phyloP scores from a whole-genome alignment of 1,284 basidiomycete species.

The Leccinum variabile region DNA sequence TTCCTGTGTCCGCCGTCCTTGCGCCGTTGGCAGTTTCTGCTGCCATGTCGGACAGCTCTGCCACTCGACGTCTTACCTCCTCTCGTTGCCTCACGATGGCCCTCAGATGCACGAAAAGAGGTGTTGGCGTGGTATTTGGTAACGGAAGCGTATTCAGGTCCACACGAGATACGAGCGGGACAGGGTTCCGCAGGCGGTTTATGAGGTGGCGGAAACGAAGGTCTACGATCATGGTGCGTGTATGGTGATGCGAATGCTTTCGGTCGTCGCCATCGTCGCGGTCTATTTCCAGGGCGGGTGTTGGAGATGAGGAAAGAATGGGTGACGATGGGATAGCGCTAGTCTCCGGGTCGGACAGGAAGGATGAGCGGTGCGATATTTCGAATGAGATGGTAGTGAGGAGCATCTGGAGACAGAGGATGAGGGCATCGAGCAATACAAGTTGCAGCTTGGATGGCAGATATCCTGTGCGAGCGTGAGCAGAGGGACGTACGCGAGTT shows the following conservation, averaged over 20 bases:
- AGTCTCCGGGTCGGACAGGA: slow-evolving; percentile 31
- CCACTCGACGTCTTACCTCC: slow-evolving; percentile 38
- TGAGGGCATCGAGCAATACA: slow-evolving; percentile 62
- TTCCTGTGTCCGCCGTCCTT: slow-evolving; percentile 19
- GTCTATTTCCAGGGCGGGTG: slow-evolving; percentile 31
- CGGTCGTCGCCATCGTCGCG: slow-evolving; percentile 20
- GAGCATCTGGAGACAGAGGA: slow-evolving; percentile 61
- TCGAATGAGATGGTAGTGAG: slow-evolving; percentile 70
- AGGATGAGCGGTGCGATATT: slow-evolving; percentile 40
- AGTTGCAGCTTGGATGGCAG: slow-evolving; percentile 62
- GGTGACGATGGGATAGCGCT: slow-evolving; percentile 28
- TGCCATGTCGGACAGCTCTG: slow-evolving; percentile 33
- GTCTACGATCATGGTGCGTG: slow-evolving; percentile 56
- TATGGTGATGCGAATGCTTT: slow-evolving; percentile 24
- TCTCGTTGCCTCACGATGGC: slow-evolving; percentile 50
- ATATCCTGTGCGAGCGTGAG: slow-evolving; percentile 45
- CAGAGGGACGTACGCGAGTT: background rate
- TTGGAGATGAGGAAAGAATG: slow-evolving; percentile 19
- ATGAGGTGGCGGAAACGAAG: slow-evolving; percentile 54
- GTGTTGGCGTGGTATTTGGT: slow-evolving; percentile 59
- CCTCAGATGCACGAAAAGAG: slow-evolving; percentile 50
- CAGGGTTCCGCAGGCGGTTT: slow-evolving; percentile 53
- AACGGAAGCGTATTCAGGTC: slow-evolving; percentile 49
- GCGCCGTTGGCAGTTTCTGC: slow-evolving; percentile 17
- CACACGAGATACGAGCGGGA: slow-evolving; percentile 39